Evolutionary conservation across 2,329 filamentous ascomycete species (phyloP), one percentile per base, ranked within the genome.

Genomic region (Exutisphaerella laricina): DNA sequence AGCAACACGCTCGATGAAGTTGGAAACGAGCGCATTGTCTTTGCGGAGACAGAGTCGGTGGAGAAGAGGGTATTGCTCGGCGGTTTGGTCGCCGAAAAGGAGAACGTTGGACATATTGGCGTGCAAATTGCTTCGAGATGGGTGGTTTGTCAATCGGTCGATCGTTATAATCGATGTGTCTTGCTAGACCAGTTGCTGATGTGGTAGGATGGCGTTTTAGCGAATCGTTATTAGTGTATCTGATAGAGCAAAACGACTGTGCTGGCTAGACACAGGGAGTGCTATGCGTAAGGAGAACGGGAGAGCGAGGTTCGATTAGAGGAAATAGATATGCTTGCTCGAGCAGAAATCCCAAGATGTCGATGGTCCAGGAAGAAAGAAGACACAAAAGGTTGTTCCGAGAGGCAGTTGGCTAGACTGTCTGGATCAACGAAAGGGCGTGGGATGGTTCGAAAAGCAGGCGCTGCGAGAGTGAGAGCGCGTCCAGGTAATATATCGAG

Each of bases 81-180:
- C 72, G 47, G 81, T 84, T 66, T 85, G 82, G 60, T 85, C 82
- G 67, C 81, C 81, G 60, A 85, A 84, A 49, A 85, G 75, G 62
- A 83, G 74, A 45, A 70, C 59, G 58, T 73, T 72, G 60, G 62
- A 60, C 62, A 65, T 65, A n/a, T 38, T 62, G 41, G 34, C 16
- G 28, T 30, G n/a, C n/a, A n/a, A n/a, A n/a, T n/a, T n/a, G n/a
- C n/a, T n/a, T n/a, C n/a, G n/a, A n/a, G n/a, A n/a, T n/a, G n/a
- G n/a, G n/a, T n/a, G n/a, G n/a, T n/a, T n/a, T n/a, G n/a, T n/a
- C n/a, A n/a, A n/a, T n/a, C 45, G 35, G 13, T 47, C 22, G 22
- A 34, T 25, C 20, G 22, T 34, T 9, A 12, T 12, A n/a, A 13
- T 14, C 16, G 29, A 6, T 7, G 13, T 14, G 13, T 34, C 14